These are phyloP conservation scores for Ascocoryne sarcoides DNA, from an alignment of 2,329 filamentous ascomycete genomes.

Conservation along the genomic window DNA sequence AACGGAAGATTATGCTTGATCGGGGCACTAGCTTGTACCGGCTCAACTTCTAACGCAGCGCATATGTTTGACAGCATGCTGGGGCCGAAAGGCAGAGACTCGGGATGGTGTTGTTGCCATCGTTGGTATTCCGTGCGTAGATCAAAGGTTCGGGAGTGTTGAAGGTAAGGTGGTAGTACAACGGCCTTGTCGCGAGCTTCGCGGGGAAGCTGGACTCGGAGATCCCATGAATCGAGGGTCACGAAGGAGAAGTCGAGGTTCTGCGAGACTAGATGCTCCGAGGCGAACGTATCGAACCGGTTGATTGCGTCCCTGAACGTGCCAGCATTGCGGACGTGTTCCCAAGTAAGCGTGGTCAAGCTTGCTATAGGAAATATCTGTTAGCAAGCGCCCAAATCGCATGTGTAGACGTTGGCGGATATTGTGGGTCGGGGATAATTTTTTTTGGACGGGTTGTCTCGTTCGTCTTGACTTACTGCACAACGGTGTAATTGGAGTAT, in stretches of 20 bases:
- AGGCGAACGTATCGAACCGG: conserved; percentile 88
- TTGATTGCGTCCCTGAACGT: conserved; percentile 95
- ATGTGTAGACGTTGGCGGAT: not conserved
- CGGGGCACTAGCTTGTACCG: conserved; percentile 91
- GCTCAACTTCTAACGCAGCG: conserved; percentile 94
- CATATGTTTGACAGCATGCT: conserved; percentile 96
- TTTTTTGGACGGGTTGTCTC: conserved; percentile 11
- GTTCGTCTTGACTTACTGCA: conserved; percentile 68
- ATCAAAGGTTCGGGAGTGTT: conserved; percentile 96
- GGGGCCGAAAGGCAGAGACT: conserved; percentile 92
- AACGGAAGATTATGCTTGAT: conserved; percentile 99
- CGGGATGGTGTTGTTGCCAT: conserved; percentile 97
- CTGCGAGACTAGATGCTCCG: conserved; percentile 81
- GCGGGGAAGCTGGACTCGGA: conserved; percentile 92
- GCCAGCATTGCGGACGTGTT: conserved; percentile 94
- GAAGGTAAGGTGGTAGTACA: conserved; percentile 89
- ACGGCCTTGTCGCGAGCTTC: conserved; percentile 98
- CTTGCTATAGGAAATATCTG: conserved; percentile 53
- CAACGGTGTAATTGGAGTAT: conserved; percentile 95
- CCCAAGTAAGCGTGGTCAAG: conserved; percentile 96
- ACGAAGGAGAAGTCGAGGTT: conserved; percentile 98
- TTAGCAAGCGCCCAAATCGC: conserved; percentile 14
- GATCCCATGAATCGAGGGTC: conserved; percentile 95
- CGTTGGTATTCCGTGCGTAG: conserved; percentile 95
- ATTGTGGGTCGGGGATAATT: conserved; percentile 7